Evolutionary conservation across 2,329 filamentous ascomycete species (phyloP).

Genomic region (Botrytis aclada): DNA sequence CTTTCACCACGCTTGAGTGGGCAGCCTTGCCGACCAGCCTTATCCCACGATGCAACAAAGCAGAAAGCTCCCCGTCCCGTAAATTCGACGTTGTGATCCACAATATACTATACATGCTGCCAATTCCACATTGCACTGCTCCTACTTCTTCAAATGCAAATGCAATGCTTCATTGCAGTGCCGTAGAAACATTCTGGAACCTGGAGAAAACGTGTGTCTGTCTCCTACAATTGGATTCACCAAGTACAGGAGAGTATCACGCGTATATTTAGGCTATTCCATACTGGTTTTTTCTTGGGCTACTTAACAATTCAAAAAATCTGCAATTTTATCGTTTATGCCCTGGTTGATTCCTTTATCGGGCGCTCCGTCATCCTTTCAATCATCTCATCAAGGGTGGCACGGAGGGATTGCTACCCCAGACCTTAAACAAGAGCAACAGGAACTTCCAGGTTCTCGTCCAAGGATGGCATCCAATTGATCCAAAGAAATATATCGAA

Average conservation of each 20-base stretch:
- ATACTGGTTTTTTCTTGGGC: not conserved
- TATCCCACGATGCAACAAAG: constrained; percentile 18
- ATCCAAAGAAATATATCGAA: constrained; percentile 9
- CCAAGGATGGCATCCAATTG: constrained; percentile 16
- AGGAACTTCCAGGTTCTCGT: constrained; percentile 1
- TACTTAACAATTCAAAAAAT: not conserved
- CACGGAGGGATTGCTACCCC: constrained; percentile 11
- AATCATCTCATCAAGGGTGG: constrained; percentile 14
- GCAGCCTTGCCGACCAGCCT: constrained; percentile 17
- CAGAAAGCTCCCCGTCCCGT: constrained; percentile 14
- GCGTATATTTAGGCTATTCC: not conserved
- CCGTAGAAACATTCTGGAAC: constrained; percentile 21
- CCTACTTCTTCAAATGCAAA: constrained; percentile 16
- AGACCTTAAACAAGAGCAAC: constrained; percentile 12
- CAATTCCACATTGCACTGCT: constrained; percentile 11
- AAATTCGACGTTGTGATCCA: constrained; percentile 12
- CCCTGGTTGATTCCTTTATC: constrained; percentile 12
- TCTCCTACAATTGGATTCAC: constrained; percentile 6
- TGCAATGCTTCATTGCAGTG: constrained; percentile 19
- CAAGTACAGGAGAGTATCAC: constrained; percentile 7
- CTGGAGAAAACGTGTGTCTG: constrained; percentile 18
- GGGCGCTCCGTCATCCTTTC: constrained; percentile 17
- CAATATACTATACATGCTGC: not conserved
- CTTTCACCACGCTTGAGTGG: not conserved
- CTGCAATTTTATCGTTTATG: not conserved